Evolutionary conservation across 192 early-diverging fungal species (phyloP).

Genomic region (Chytriomyces sp.): DNA sequence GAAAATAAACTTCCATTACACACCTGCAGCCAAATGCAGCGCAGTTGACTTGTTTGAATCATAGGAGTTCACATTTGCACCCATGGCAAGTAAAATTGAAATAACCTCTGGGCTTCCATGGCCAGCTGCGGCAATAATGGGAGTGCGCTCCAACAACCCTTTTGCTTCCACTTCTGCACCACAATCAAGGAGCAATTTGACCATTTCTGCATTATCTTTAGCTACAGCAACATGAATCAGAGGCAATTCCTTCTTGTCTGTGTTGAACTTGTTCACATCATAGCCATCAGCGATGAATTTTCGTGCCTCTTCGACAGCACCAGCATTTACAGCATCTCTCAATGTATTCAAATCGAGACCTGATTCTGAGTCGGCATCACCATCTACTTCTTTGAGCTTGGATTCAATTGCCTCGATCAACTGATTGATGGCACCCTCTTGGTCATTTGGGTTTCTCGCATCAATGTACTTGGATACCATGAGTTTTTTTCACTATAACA

Average conservation of each 20-base stretch:
- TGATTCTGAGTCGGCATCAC: background rate
- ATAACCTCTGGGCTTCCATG: background rate
- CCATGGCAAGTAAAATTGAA: background rate
- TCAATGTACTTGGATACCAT: background rate
- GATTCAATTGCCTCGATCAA: background rate
- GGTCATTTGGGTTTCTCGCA: background rate
- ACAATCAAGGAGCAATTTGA: background rate
- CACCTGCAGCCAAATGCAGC: background rate
- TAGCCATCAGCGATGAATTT: background rate
- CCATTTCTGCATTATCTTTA: background rate
- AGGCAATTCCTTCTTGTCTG: background rate
- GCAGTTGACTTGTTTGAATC: background rate
- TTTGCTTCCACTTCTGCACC: background rate
- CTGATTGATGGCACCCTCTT: background rate
- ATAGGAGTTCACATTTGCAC: background rate
- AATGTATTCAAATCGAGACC: background rate
- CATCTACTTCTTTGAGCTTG: background rate
- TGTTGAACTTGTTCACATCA: background rate
- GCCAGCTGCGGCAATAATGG: background rate
- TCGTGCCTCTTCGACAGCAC: background rate
- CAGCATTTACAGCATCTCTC: background rate
- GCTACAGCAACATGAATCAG: background rate
- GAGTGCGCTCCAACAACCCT: background rate
- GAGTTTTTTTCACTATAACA: background rate
- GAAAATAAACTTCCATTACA: background rate